These are phyloP conservation scores for Sphagnum magellanicum DNA, from an alignment of 228 moss, liverwort and hornwort genomes.

Conservation along the genomic window DNA sequence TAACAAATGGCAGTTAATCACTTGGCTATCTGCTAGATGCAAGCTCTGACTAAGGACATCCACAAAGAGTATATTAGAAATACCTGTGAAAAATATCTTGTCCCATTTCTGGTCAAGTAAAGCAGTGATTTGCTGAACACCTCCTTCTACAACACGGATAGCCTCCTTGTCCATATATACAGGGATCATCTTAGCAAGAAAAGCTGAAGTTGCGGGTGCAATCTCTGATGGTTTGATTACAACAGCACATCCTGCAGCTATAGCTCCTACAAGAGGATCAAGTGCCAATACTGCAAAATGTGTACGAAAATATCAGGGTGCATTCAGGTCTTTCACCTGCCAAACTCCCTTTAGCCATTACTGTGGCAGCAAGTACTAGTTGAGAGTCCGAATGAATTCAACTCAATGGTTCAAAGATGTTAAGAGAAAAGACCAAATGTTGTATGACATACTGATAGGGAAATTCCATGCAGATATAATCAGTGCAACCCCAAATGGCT, in stretches of 20 bases:
- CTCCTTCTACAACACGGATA: constrained; percentile 53
- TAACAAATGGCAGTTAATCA: no score
- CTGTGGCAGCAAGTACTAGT: neutral
- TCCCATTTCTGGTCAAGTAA: constrained; percentile 57
- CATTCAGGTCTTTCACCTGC: no score
- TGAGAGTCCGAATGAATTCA: neutral
- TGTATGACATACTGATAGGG: constrained; percentile 25
- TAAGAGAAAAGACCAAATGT: neutral
- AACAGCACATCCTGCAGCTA: constrained; percentile 43
- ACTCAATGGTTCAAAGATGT: neutral
- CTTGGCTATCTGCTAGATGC: no score
- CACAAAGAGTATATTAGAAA: no score
- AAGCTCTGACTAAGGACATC: no score
- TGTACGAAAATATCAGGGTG: neutral
- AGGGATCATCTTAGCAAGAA: constrained; percentile 32
- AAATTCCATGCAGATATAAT: constrained; percentile 39
- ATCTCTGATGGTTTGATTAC: constrained; percentile 47
- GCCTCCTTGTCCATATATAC: constrained; percentile 38
- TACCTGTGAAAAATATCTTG: constrained; percentile 66
- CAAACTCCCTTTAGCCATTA: no score
- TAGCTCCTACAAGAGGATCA: constrained; percentile 47
- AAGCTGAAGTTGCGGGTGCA: constrained; percentile 35
- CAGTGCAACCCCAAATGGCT: constrained; percentile 36
- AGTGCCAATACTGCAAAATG: constrained; percentile 36
- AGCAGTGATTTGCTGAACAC: constrained; percentile 37